Evolutionary conservation across 768 basidiomycete species (phyloP), one percentile per base, ranked within the genome.

Genomic region (Jaapia argillacea): DNA sequence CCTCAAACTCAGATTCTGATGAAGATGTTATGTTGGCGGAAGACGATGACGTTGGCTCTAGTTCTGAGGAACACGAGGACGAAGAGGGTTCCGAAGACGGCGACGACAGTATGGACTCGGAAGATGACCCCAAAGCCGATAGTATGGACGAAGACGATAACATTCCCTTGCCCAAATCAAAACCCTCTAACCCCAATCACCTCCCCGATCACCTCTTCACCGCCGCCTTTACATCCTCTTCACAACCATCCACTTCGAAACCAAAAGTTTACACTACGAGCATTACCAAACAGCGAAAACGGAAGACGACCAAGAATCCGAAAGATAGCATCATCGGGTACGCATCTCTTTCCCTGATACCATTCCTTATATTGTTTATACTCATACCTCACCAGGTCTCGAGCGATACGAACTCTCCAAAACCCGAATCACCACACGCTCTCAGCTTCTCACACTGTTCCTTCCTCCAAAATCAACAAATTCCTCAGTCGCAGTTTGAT

Each of bases 121-220:
- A 55, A 33, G 54, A 57, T 6, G 54, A 50, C n/a, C n/a, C 0
- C 54, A 50, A 23, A 50, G 51, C 38, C 44, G 49, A 6, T n/a
- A 25, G 5, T 38, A 47, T 3, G 6, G 51, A 46, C 20, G 53
- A 48, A 28, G 42, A n/a, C n/a, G n/a, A n/a, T n/a, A n/a, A n/a
- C 48, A 1, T 43, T 21, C 38, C 45, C 36, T 24, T 18, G 38
- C 36, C 33, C n/a, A 47, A 21, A 24, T 39, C 37, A 24, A 33
- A 10, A 10, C 36, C 20, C 21, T 64, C 18, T 12, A 48, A 67
- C 42, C 55, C 64, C 3, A 63, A 74, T 38, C 74, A 81, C 57
- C 76, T 84, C 23, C 77, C 79, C 2, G 81, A 83, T 51, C 74
- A 79, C 48, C 63, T 83, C 16, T 85, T 84, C 56, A 51, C 62